These are phyloP conservation scores for Tympanopsis confertula DNA, from an alignment of 2,329 filamentous ascomycete genomes.

Conservation along the genomic window DNA sequence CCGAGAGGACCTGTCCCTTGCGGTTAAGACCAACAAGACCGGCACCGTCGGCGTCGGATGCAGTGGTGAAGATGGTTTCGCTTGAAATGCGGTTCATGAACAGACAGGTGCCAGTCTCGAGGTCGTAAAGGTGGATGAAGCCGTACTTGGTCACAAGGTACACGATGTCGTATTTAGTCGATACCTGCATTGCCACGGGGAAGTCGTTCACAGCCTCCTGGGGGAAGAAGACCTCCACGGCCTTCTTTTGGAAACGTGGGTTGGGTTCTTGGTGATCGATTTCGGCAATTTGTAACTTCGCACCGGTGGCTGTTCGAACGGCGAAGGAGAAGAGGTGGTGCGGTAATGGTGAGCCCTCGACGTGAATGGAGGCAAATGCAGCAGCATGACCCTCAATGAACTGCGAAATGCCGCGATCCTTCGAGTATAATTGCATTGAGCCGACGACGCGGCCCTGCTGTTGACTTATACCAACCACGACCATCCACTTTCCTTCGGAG, in stretches of 20 bases:
- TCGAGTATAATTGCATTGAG: conserved; percentile 94
- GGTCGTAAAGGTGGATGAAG: conserved; percentile 96
- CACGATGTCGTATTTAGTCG: conserved; percentile 89
- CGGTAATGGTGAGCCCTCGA: conserved; percentile 80
- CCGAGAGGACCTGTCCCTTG: conserved; percentile 90
- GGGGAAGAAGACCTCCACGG: conserved; percentile 95
- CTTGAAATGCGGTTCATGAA: conserved; percentile 99
- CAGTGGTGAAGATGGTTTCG: conserved; percentile 96
- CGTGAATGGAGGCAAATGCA: conserved; percentile 76
- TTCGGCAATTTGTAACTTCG: conserved; percentile 95
- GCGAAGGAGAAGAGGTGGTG: conserved; percentile 96
- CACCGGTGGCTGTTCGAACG: conserved; percentile 76
- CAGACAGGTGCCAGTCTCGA: conserved; percentile 88
- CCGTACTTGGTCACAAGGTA: conserved; percentile 98
- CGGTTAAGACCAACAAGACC: conserved; percentile 93
- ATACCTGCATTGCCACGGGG: conserved; percentile 94
- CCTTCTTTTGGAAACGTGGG: conserved; percentile 84
- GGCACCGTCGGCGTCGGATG: conserved; percentile 68
- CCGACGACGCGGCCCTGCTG: conserved; percentile 88
- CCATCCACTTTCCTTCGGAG: conserved; percentile 95
- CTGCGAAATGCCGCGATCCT: conserved; percentile 91
- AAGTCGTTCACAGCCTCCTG: conserved; percentile 93
- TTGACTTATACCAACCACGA: conserved; percentile 88
- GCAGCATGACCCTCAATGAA: conserved; percentile 95
- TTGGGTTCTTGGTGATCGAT: conserved; percentile 88